A percentile compares a stretch with the other conserved stretches of the same genome.
Evolutionary conservation across 306 rosid species (phyloP).

Genomic region (Prunus fruticosa): DNA sequence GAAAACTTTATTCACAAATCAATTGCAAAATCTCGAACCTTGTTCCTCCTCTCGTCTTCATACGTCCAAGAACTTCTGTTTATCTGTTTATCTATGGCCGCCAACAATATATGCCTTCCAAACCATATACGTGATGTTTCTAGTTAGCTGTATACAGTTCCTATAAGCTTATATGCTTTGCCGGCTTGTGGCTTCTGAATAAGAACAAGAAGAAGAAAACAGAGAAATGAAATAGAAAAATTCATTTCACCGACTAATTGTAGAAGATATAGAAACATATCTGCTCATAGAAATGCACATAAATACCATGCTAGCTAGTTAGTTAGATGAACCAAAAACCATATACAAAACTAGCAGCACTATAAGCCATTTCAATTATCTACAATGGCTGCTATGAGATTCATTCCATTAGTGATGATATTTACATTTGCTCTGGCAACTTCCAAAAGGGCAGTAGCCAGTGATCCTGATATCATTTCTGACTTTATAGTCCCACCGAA

Average conservation of each 20-base stretch:
- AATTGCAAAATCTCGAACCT: neutral
- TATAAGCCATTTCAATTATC: neutral
- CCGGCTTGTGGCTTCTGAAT: neutral
- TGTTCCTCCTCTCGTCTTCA: neutral
- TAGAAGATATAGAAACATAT: too few species aligned
- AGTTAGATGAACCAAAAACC: neutral
- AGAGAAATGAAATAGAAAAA: neutral
- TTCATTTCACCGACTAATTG: neutral
- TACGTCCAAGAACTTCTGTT: neutral
- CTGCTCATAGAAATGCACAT: neutral
- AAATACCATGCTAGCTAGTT: neutral
- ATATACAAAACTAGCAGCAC: neutral
- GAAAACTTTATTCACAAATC: too few species aligned
- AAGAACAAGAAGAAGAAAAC: neutral
- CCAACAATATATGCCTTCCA: neutral
- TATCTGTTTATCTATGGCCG: too few species aligned
- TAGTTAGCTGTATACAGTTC: conserved; percentile 5
- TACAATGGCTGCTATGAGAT: neutral
- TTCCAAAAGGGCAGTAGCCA: neutral
- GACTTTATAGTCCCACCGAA: conserved; percentile 15
- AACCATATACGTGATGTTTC: too few species aligned
- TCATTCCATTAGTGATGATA: neutral
- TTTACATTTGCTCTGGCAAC: neutral
- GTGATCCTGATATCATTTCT: conserved; percentile 12
- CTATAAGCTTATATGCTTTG: neutral